Conservation (phyloP, 169 alveolate genomes). For the Eimeria sp. region DNA sequence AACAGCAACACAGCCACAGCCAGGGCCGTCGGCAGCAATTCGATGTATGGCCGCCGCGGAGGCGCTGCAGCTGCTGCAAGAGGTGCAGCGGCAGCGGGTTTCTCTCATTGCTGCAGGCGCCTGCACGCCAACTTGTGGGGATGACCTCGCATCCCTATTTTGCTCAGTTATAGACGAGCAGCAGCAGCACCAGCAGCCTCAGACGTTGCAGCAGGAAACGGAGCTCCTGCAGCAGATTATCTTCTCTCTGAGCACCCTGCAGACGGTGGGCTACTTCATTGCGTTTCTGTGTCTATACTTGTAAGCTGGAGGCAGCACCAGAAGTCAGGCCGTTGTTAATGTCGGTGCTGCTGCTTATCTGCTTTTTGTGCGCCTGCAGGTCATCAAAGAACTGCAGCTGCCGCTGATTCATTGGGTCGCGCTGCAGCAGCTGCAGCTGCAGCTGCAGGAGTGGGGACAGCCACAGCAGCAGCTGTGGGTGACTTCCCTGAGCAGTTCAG, state of each 20-base stretch:
- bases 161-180: conserved; percentile 19
- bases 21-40: conserved; percentile 31
- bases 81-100: conserved; percentile 30
- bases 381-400: conserved; percentile 34
- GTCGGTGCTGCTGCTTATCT: neutral
- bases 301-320: neutral
- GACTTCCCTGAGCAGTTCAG: neutral
- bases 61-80: conserved; percentile 58
- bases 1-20: conserved; percentile 35
- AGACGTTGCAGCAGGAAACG: conserved; percentile 24
- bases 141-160: conserved; percentile 3
- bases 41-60: conserved; percentile 27
- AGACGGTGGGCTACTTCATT: conserved; percentile 20
- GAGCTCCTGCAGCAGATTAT: conserved; percentile 64
- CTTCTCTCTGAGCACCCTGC: conserved; percentile 11
- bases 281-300: neutral
- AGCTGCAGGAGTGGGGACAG: conserved; percentile 31
- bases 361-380: neutral
- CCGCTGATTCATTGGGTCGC: conserved; percentile 34
- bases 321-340: neutral
- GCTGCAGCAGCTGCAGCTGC: conserved; percentile 57
- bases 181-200: conserved; percentile 70
- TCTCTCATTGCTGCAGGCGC: conserved; percentile 24
- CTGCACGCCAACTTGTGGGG: neutral
- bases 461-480: conserved; percentile 69